Evolutionary conservation across 495 filamentous ascomycete species (phyloP), one percentile per base, ranked within the genome.

Genomic region (Cercophora samala): DNA sequence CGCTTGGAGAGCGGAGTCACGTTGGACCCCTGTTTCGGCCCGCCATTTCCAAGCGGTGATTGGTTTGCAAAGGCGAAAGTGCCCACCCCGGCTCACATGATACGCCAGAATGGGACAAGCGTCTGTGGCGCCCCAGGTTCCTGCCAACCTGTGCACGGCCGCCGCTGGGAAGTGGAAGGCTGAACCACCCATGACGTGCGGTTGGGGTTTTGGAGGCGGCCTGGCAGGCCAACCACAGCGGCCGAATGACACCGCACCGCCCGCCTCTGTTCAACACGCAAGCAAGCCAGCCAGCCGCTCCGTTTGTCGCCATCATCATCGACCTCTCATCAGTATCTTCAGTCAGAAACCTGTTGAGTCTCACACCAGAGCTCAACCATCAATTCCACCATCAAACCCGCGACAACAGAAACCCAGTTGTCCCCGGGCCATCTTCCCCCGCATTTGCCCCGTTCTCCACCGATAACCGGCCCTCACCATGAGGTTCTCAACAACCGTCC

Each of bases 401-500:
- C 60, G 21, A 23, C 53, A 56, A 56, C 53, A 21, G n/a, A 21
- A n/a, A 19, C 11, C 1, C n/a, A 21, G 53, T 56, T 56, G 53
- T 56, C 53, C n/a, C 19, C 23, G 24, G 26, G 23, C 21, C 18
- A 63, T 19, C 23, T 25, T 65, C 66, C 59, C 66, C 26, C 52
- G 60, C 68, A 21, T 62, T 58, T 21, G 17, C 60, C 29, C 29
- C 1, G 2, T 5, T 29, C 58, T 25, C 46, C 24, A 32, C 65
- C 70, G 54, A 65, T 64, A 64, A 67, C 54, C 62, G 32, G 32
- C 66, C 69, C 46, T 19, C 69, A 66, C 70, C 66, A 83, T 83
- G 81, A 78, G 73, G 72, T 71, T 81, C 73, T 76, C 80, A 68
- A 71, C 78, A n/a, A 61, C 75, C 60, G 69, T 74, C 64, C 60